phyloP scores from a whole-genome alignment of 202 grass and related monocot genomes.

The Alloteropsis angusta region DNA sequence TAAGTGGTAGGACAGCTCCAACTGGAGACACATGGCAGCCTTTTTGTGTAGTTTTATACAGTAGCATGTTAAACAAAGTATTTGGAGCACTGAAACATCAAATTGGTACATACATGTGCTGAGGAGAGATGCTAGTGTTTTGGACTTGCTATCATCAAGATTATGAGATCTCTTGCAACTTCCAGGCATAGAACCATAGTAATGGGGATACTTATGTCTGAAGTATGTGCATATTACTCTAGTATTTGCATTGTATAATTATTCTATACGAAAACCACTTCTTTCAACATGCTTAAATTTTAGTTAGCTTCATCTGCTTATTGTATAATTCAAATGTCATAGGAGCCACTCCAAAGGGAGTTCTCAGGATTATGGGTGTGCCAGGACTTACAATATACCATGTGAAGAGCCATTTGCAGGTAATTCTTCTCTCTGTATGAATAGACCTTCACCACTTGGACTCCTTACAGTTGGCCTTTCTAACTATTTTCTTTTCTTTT shows the following conservation, averaged over 20 bases:
- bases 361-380: conserved; percentile 75
- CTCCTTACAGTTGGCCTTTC: not conserved
- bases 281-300: not conserved
- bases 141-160: not conserved
- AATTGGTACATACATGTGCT: not conserved
- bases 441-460: not conserved
- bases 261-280: not conserved
- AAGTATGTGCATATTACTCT: not conserved
- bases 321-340: not conserved
- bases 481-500: not conserved
- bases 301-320: not conserved
- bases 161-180: not conserved
- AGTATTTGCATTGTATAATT: not conserved
- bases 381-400: conserved; percentile 82
- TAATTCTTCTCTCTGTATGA: conserved; percentile 20
- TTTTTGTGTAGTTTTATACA: not conserved
- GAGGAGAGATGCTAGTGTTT: not conserved
- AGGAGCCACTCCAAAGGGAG: conserved; percentile 90
- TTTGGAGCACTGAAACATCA: not conserved
- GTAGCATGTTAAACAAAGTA: not conserved
- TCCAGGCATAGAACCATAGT: not conserved
- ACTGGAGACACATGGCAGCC: not conserved
- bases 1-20: not conserved
- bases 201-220: not conserved
- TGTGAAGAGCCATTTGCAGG: conserved; percentile 93